Base-by-base conservation (phyloP, 805 yeast species). In the Ogataea glucozyma region DNA sequence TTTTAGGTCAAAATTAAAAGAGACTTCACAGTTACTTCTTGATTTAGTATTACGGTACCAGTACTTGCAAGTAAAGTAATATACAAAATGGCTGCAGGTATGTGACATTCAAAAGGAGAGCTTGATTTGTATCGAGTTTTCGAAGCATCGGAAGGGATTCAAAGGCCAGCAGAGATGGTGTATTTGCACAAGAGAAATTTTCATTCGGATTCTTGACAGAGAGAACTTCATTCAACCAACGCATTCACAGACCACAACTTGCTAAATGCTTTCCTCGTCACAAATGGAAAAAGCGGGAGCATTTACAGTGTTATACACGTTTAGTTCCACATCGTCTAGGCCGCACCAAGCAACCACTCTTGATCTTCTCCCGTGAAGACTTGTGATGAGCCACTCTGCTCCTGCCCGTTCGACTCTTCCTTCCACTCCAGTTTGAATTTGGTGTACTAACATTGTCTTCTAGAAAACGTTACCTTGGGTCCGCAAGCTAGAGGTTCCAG, bases 401-500 rank as follows among this genome's bases (percentile, higher is more conserved):
- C n/a, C n/a, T n/a, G n/a, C n/a, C n/a, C n/a, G n/a, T n/a, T n/a
- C n/a, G n/a, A n/a, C n/a, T n/a, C n/a, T n/a, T n/a, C n/a, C n/a
- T n/a, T n/a, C n/a, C n/a, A n/a, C n/a, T n/a, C n/a, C n/a, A n/a
- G n/a, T n/a, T n/a, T n/a, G n/a, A n/a, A n/a, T n/a, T n/a, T n/a
- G n/a, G n/a, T n/a, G n/a, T n/a, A n/a, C 39, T 36, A 36, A 36
- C 39, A 14, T 14, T 6, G 7, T 16, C 4, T 6, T 45, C 36
- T 56, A 72, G 79, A 73, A 71, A 73, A 72, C 75, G 78, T 73
- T 71, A 74, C 78, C 60, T 70, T 83, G 72, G 88, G 88, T 69
- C 87, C 86, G 70, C 91, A 85, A 78, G 83, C 88, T 76, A 88
- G 90, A 76, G 97, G 88, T 75, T 89, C 93, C 70, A 88, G 95